Evolutionary conservation across 1,284 basidiomycete species (phyloP).

Genomic region (Tausonia pullulans): DNA sequence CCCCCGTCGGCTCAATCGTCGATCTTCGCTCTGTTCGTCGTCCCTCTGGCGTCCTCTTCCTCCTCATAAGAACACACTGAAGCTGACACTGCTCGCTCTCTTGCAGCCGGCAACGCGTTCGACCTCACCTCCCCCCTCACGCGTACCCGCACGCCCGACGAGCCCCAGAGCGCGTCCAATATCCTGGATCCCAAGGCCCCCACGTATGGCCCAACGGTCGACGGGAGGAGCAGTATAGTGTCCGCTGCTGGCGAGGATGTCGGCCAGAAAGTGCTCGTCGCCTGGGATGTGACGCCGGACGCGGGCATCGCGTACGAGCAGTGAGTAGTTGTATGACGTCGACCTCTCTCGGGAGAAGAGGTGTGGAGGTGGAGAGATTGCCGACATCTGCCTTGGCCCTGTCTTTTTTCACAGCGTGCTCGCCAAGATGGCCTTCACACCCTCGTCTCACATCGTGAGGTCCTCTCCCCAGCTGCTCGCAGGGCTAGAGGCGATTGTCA

Average conservation of each 20-base stretch:
- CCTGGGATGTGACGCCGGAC: neutral
- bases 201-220: slow-evolving; percentile 1
- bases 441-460: neutral
- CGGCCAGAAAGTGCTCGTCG: neutral
- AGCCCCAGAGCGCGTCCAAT: neutral
- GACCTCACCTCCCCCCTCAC: slow-evolving; percentile 7
- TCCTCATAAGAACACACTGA: too few species aligned
- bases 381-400: too few species aligned
- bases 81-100: too few species aligned
- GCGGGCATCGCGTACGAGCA: neutral
- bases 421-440: slow-evolving; percentile 4
- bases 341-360: too few species aligned
- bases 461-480: too few species aligned
- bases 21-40: too few species aligned
- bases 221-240: too few species aligned
- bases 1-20: too few species aligned
- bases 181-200: slow-evolving; percentile 7
- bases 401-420: slow-evolving; percentile 1
- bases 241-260: neutral
- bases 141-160: slow-evolving; percentile 1
- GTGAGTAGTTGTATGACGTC: neutral
- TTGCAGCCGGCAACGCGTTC: neutral
- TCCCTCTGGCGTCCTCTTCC: too few species aligned
- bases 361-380: too few species aligned
- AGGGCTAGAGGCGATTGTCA: too few species aligned